These are phyloP conservation scores for Tillandsia fasciculata DNA, from an alignment of 176 grass and related monocot species.

Conservation along the genomic window DNA sequence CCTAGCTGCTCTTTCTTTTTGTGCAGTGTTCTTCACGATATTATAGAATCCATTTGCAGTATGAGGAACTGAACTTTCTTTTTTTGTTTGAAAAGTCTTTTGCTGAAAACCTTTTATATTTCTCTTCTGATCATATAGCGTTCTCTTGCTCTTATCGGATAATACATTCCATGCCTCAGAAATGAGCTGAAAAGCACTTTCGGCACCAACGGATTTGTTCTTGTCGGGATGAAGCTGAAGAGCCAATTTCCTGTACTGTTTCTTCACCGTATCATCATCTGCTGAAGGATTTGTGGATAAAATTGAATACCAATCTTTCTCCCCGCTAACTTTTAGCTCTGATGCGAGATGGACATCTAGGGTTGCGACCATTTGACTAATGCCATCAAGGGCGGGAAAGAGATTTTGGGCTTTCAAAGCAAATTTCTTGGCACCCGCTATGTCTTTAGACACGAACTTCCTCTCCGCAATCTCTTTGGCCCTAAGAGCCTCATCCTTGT, in stretches of 20 bases:
- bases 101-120: slow-evolving; percentile 7
- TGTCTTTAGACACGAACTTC: slow-evolving; percentile 46
- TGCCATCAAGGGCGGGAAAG: slow-evolving; percentile 38
- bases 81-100: slow-evolving; percentile 16
- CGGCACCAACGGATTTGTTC: slow-evolving; percentile 49
- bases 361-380: slow-evolving; percentile 50
- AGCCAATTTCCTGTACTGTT: slow-evolving; percentile 58
- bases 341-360: slow-evolving; percentile 46
- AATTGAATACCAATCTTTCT: slow-evolving; percentile 55
- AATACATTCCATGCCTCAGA: slow-evolving; percentile 59
- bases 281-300: slow-evolving; percentile 27
- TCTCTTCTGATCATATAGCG: slow-evolving; percentile 36
- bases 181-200: slow-evolving; percentile 46
- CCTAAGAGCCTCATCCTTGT: slow-evolving; percentile 35
- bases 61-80: neutral
- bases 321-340: slow-evolving; percentile 28
- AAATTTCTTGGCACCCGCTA: slow-evolving; percentile 42
- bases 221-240: slow-evolving; percentile 71
- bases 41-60: slow-evolving; percentile 10
- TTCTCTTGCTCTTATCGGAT: slow-evolving; percentile 42
- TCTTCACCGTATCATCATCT: slow-evolving; percentile 48
- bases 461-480: slow-evolving; percentile 56
- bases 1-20: neutral
- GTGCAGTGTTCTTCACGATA: neutral
- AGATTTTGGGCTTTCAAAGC: slow-evolving; percentile 52